These are phyloP conservation scores for Secale cereale DNA, from an alignment of 176 grass and related monocot genomes.

Conservation along the genomic window DNA sequence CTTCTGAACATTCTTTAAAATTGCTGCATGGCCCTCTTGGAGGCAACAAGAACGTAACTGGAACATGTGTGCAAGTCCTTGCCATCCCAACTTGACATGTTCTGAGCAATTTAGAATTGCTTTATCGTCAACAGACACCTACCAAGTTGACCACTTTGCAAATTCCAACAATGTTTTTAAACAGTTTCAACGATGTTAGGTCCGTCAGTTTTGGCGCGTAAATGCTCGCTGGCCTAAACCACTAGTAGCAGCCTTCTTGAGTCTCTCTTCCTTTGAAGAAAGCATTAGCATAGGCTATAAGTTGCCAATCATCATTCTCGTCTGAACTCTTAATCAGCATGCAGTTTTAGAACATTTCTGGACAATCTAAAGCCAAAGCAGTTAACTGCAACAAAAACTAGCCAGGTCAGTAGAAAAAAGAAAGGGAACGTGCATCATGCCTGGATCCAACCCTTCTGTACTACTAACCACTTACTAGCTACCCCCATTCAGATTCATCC, in stretches of 20 bases:
- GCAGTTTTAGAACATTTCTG: not conserved
- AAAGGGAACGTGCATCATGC: not conserved
- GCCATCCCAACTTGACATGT: not conserved
- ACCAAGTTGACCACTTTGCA: constrained; percentile 7
- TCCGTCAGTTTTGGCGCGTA: not conserved
- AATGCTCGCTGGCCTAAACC: constrained; percentile 42
- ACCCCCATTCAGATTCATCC: not conserved
- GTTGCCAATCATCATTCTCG: not conserved
- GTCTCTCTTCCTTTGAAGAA: not conserved
- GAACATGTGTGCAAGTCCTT: not conserved
- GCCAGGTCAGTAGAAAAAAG: no score
- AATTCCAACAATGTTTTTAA: not conserved
- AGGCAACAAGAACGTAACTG: not conserved
- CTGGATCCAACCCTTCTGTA: constrained; percentile 35
- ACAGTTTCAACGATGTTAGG: constrained; percentile 18
- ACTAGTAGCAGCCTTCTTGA: not conserved
- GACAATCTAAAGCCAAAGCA: not conserved
- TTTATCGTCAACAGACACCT: not conserved
- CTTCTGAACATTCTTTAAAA: not conserved
- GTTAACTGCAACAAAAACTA: not conserved
- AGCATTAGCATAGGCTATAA: not conserved
- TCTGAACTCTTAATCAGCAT: not conserved
- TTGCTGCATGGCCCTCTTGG: no score
- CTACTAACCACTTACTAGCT: constrained; percentile 62
- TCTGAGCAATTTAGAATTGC: not conserved